Base-by-base conservation (phyloP, 2,329 filamentous ascomycete genomes). In the Plectosphaerella plurivora region DNA sequence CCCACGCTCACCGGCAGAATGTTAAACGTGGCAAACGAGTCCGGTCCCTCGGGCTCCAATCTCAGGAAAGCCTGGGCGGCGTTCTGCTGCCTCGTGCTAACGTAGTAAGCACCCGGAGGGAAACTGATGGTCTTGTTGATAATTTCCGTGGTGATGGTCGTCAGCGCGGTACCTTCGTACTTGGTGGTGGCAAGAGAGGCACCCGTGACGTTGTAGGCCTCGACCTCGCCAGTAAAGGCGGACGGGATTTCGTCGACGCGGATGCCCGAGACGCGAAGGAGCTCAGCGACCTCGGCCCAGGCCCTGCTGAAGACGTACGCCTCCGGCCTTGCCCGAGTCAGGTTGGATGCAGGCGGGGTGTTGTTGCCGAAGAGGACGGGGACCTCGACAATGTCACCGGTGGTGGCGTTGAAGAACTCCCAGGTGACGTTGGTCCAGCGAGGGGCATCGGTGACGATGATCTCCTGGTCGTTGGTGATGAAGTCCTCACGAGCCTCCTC, bases 21-120 rank as follows among this genome's bases (percentile, higher is more conserved):
- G 47, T 65, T 66, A 16, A 60, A 62, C 4, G 62, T 63, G 1
- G 60, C 65, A 33, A 65, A 68, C 1, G 66, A 68, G 50, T 68
- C 66, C 10, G 64, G 62, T 3, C 62, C 63, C 57, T 68, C 66
- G 0, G 66, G 66, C 58, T 68, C 66, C 12, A 68, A 51, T 1
- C 60, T 63, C 10, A 60, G 55, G 10, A 68, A 58, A 0, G 66
- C 64, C 1, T 66, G 49, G 0, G 53, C 66, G 0, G 65, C 64
- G 14, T 66, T 68, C 55, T 63, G 65, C 49, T 68, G 66, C 18
- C 60, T 59, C 3, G 66, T 66, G 56, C 63, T 66, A 0, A 68
- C 48, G 22, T 59, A 57, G 48, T 66, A 68, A 12, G 64, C 65
- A 1, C 66, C 66, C 0, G 57, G 56, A 0, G 65, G 65, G 1